phyloP scores from a whole-genome alignment of 108 stramenopile species.

The Mediolabrus comicus region DNA sequence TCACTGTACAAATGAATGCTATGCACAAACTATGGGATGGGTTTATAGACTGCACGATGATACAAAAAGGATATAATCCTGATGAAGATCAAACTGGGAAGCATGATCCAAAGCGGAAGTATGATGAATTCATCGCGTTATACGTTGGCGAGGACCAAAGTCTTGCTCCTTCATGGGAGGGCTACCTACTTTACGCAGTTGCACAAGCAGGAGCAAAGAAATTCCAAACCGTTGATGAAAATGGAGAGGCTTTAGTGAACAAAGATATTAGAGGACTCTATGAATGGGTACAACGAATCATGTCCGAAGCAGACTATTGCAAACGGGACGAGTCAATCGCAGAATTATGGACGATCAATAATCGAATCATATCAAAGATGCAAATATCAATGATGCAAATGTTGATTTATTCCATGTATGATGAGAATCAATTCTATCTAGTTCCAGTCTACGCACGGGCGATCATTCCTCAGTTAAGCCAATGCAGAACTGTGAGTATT shows the following conservation, averaged over 20 bases:
- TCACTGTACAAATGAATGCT: constrained; percentile 74
- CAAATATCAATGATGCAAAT: constrained; percentile 69
- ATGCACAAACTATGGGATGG: constrained; percentile 64
- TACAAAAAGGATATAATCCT: constrained; percentile 40
- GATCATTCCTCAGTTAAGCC: constrained; percentile 75
- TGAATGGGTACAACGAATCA: constrained; percentile 50
- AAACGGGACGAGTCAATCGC: constrained; percentile 41
- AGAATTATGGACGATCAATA: constrained; percentile 54
- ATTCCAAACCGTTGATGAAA: constrained; percentile 40
- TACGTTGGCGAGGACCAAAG: constrained; percentile 73
- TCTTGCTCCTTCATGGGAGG: constrained; percentile 49
- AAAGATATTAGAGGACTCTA: constrained; percentile 56
- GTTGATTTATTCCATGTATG: constrained; percentile 61
- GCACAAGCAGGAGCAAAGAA: constrained; percentile 48
- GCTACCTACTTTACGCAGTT: constrained; percentile 70
- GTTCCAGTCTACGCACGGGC: constrained; percentile 63
- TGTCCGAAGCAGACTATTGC: constrained; percentile 42
- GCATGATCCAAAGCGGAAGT: constrained; percentile 48
- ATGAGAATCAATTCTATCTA: constrained; percentile 34
- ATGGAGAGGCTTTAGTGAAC: constrained; percentile 60
- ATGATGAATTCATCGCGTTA: constrained; percentile 81
- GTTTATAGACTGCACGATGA: constrained; percentile 47
- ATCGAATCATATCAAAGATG: constrained; percentile 64
- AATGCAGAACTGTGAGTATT: constrained; percentile 76
- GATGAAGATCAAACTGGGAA: constrained; percentile 56